These are phyloP conservation scores for Colletotrichum agaves DNA, from an alignment of 2,329 filamentous ascomycete genomes.

Conservation along the genomic window DNA sequence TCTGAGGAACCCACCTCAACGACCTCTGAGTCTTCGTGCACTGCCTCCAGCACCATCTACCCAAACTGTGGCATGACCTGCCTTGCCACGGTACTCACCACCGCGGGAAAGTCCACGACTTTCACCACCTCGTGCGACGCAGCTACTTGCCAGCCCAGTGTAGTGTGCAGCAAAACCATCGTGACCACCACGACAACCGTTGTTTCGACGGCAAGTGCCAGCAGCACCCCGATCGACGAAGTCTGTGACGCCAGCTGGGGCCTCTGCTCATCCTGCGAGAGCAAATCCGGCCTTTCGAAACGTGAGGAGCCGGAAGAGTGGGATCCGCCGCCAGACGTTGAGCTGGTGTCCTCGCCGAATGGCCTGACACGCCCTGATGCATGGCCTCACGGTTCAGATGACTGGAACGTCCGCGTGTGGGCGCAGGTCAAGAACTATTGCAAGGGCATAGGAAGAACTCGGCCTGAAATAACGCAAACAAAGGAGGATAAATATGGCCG, in stretches of 20 bases:
- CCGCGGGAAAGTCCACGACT: background rate
- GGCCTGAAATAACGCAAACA: too few relatives aligned
- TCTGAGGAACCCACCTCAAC: background rate
- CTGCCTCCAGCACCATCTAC: background rate
- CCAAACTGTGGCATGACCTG: background rate
- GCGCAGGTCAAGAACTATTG: background rate
- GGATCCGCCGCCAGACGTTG: background rate
- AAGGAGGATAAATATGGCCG: background rate
- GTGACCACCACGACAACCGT: background rate
- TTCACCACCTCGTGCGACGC: background rate
- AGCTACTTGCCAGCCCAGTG: background rate
- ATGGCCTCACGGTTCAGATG: background rate
- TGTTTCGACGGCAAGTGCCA: background rate
- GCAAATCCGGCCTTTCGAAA: background rate
- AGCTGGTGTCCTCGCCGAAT: background rate
- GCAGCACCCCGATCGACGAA: rapidly evolving
- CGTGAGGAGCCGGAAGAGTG: background rate
- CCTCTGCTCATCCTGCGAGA: background rate
- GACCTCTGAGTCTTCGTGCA: background rate
- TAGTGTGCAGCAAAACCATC: background rate
- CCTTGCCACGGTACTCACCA: background rate
- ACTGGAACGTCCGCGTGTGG: background rate
- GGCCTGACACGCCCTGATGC: background rate
- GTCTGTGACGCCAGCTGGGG: background rate
- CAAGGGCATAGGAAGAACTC: background rate